A percentile compares a stretch with the other conserved stretches of the same genome.
These are phyloP conservation scores for Mucor sp. DNA, from an alignment of 371 early-diverging fungal species.

Conservation along the genomic window DNA sequence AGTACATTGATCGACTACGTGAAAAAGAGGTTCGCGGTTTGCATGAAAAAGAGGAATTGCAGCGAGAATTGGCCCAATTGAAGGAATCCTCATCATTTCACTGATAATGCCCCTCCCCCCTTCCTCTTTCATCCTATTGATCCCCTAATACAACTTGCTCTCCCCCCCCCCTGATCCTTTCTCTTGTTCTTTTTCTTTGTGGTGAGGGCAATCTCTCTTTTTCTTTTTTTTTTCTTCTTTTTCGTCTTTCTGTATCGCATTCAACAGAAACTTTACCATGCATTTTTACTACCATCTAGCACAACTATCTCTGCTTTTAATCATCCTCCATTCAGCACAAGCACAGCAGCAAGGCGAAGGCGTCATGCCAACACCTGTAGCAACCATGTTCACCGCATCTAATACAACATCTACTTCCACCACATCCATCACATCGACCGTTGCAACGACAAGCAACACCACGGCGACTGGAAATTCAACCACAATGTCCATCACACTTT, in stretches of 20 bases:
- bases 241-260: background rate
- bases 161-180: background rate
- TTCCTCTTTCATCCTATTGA: constrained; percentile 4
- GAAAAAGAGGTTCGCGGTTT: constrained; percentile 26
- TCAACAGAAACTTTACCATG: background rate
- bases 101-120: background rate
- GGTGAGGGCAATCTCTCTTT: background rate
- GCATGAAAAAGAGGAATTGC: constrained; percentile 37
- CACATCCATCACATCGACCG: background rate
- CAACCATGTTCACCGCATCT: background rate
- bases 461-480: background rate
- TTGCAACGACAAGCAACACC: background rate
- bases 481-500: constrained; percentile 2
- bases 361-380: constrained; percentile 6
- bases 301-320: background rate
- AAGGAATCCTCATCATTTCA: constrained; percentile 10
- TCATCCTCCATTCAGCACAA: background rate
- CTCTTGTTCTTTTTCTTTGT: background rate
- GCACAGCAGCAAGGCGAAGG: constrained; percentile 15
- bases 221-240: background rate
- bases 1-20: constrained; percentile 29
- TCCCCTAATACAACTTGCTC: constrained; percentile 7
- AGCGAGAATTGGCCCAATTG: constrained; percentile 29
- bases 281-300: background rate
- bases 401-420: constrained; percentile 9